phyloP scores from a whole-genome alignment of 208 protist species.

The Crithidia thermophila region DNA sequence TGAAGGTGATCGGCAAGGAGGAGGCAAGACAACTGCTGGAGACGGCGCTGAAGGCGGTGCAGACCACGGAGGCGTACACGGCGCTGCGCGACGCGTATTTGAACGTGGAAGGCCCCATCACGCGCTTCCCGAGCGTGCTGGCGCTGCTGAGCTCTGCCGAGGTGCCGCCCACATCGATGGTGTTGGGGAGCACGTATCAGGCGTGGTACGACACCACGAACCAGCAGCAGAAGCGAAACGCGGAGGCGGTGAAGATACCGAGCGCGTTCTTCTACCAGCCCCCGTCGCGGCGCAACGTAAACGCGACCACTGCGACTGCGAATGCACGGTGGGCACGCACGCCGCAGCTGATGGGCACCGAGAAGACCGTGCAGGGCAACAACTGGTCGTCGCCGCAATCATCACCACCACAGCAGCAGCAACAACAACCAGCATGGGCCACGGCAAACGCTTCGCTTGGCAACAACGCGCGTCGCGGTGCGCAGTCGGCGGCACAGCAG shows the following conservation, averaged over 20 bases:
- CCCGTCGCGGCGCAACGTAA: conserved; percentile 13
- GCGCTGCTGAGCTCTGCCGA: conserved; percentile 17
- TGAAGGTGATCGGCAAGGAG: no score
- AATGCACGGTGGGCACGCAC: not conserved
- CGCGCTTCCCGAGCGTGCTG: conserved; percentile 18
- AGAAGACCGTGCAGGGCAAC: not conserved
- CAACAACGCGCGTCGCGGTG: not conserved
- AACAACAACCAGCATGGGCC: not conserved
- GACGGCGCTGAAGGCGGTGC: conserved; percentile 26
- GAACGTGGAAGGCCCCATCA: conserved; percentile 10
- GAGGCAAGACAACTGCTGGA: conserved; percentile 45
- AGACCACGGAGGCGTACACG: conserved; percentile 37
- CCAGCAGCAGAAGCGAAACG: conserved; percentile 16
- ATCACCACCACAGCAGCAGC: not conserved
- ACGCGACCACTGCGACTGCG: not conserved
- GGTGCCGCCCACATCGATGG: not conserved
- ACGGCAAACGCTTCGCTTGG: not conserved
- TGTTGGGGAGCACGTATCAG: conserved; percentile 14
- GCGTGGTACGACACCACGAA: conserved; percentile 28
- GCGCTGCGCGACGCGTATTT: conserved; percentile 61
- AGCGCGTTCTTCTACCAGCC: conserved; percentile 32
- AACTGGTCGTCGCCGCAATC: not conserved
- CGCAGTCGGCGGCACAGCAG: conserved; percentile 18
- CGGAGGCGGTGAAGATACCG: conserved; percentile 11
- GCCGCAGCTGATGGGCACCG: not conserved